Evolutionary conservation across 176 grass and related monocot species (phyloP).

Genomic region (Triticum urartu): DNA sequence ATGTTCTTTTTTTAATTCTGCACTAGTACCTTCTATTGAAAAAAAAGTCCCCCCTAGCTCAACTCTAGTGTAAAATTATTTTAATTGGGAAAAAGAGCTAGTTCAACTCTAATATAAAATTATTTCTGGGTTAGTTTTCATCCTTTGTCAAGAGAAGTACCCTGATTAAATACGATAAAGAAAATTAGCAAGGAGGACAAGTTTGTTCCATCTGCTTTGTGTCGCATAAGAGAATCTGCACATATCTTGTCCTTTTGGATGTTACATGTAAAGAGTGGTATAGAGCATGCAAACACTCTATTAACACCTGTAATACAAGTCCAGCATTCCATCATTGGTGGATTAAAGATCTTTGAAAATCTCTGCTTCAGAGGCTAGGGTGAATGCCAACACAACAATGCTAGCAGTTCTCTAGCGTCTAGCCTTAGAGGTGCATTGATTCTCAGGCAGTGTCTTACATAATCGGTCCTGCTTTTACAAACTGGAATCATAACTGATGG

Average conservation of each 20-base stretch:
- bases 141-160: neutral
- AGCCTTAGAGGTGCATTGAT: conserved; percentile 20
- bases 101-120: no score
- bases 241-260: neutral
- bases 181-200: neutral
- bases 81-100: no score
- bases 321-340: neutral
- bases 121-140: neutral
- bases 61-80: no score
- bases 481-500: conserved; percentile 25
- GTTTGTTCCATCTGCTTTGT: neutral
- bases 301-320: neutral
- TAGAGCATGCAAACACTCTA: neutral
- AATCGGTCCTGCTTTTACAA: neutral
- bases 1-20: conserved; percentile 14
- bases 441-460: neutral
- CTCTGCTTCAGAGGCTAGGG: neutral
- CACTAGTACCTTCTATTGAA: neutral
- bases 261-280: neutral
- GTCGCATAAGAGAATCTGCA: conserved; percentile 2
- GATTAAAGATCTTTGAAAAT: conserved; percentile 13
- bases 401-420: neutral
- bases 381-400: neutral
- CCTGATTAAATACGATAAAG: neutral
- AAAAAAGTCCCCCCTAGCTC: neutral